Evolutionary conservation across 257 asterid species (phyloP).

Genomic region (Dorcoceras hygrometricum): DNA sequence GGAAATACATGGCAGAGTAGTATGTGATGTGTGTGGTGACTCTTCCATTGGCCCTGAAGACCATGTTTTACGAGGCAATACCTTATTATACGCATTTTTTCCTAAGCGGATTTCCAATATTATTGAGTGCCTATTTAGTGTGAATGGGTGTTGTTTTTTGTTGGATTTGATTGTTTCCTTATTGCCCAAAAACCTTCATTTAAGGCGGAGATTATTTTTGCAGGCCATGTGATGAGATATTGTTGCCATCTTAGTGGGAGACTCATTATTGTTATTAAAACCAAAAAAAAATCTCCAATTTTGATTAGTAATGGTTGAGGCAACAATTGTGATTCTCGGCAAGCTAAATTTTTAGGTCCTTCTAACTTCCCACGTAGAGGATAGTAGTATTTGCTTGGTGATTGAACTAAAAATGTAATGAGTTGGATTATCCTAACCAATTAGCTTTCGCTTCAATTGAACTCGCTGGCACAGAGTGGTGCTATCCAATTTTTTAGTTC

Average conservation of each 20-base stretch:
- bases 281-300: too few relatives aligned
- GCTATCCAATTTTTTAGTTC: background rate
- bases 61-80: conserved; percentile 59
- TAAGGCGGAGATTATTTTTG: background rate
- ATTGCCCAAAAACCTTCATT: background rate
- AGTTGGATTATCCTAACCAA: background rate
- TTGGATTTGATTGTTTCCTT: background rate
- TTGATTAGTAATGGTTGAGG: background rate
- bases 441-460: background rate
- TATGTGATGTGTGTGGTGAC: conserved; percentile 93
- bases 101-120: too few relatives aligned
- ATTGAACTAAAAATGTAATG: background rate
- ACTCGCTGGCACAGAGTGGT: background rate
- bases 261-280: background rate
- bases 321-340: background rate
- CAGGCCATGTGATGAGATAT: background rate
- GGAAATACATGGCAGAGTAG: conserved; percentile 78
- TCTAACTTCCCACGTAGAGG: conserved; percentile 8
- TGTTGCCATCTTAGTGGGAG: too few relatives aligned
- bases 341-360: background rate
- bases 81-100: background rate
- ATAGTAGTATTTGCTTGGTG: background rate
- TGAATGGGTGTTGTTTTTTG: background rate
- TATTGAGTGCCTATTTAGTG: background rate
- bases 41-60: conserved; percentile 90